These are phyloP conservation scores for Croton laevigatus DNA, from an alignment of 441 rosid genomes.

Conservation along the genomic window DNA sequence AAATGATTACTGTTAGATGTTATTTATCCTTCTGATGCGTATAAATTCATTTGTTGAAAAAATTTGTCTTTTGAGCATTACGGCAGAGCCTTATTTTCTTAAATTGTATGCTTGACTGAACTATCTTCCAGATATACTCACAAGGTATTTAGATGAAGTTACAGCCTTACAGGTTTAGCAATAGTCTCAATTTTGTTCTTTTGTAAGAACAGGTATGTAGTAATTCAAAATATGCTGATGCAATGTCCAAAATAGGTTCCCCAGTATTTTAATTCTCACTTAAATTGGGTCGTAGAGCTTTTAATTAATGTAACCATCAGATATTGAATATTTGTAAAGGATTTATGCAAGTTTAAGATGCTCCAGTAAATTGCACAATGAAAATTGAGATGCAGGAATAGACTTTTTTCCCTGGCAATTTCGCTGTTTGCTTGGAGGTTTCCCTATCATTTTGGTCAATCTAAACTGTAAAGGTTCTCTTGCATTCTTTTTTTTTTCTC, in stretches of 20 bases:
- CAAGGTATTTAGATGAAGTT: background rate
- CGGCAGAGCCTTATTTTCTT: background rate
- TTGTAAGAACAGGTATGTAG: background rate
- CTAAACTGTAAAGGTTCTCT: background rate
- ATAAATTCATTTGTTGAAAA: background rate
- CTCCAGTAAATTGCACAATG: background rate
- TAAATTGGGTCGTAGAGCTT: background rate
- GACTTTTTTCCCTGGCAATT: background rate
- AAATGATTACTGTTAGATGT: too few species aligned
- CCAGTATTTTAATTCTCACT: background rate
- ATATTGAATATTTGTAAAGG: background rate
- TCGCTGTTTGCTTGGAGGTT: background rate
- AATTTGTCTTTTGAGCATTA: background rate
- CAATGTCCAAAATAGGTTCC: background rate
- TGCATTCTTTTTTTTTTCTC: too few species aligned
- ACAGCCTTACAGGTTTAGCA: background rate
- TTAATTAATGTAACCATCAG: background rate
- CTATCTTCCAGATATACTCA: background rate
- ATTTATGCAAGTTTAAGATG: background rate
- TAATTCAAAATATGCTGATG: background rate
- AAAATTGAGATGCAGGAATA: conserved; percentile 4
- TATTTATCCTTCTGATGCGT: background rate
- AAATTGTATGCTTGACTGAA: background rate
- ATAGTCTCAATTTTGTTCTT: background rate
- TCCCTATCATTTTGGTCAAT: background rate